Base-by-base conservation (phyloP, 1,139 yeast species). In the Hanseniaspora uvarum region DNA sequence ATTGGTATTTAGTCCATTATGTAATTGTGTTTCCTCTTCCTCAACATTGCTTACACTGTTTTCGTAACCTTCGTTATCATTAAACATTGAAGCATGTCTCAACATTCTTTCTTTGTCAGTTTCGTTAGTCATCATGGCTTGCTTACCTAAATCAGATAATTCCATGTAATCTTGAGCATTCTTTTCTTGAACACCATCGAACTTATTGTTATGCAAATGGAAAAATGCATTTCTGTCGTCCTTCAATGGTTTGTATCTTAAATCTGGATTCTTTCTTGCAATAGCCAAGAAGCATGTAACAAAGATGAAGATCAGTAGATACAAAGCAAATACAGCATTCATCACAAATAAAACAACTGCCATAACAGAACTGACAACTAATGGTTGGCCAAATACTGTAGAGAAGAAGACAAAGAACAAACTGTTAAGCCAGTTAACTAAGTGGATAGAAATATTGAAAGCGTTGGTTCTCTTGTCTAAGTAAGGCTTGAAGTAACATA, bases 181-280 rank as follows among this genome's bases (percentile, higher is more conserved):
- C 62, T 59, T 65, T 43, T 33, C 51, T 39, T 38, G 30, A 12
- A 18, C 46, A 38, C 55, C 69, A 14, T 65, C 69, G 33, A 68
- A 71, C 33, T 73, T 72, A 19, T 43, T 43, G 34, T 43, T 50
- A 19, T 50, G 53, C 60, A 75, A 73, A 60, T 82, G 80, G 59
- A 81, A 83, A 69, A 92, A 92, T 23, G 96, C 86, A 55, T 86
- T 94, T 68, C 98, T 81, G 65, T 92, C 98, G 67, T 92, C 98
- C 62, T 85, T 84, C 87, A 92, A 86, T 61, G 96, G 96, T 73
- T 88, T 94, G 72, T 92, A 92, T 62, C 96, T 78, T 16, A 94
- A 81, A 69, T 92, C 98, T 55, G 98, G 98, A 68, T 92, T 88
- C 73, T 84, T 87, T 68, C 86, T 83, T 36, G 89, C 63, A 61